A percentile compares a stretch with the other conserved stretches of the same genome.
Conservation (phyloP, 495 filamentous ascomycete genomes). For the Chlorociboria aeruginascens region DNA sequence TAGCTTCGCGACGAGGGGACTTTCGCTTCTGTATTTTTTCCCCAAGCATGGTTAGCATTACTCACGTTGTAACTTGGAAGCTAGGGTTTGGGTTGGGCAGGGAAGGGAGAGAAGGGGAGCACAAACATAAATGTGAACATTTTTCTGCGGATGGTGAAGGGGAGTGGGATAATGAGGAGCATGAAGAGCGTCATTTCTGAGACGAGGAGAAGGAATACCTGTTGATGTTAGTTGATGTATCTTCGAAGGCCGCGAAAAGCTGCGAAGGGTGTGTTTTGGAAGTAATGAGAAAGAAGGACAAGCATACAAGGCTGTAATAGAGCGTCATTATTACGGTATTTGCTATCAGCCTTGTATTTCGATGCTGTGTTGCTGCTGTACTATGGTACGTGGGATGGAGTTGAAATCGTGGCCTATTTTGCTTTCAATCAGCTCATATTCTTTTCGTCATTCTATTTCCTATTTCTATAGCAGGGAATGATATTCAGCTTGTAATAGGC, state of each 20-base stretch:
- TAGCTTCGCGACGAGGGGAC: slow-evolving; percentile 44
- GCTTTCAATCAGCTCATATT: too few species aligned
- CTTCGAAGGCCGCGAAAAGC: background rate
- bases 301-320: slow-evolving; percentile 91
- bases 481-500: too few species aligned
- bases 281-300: background rate
- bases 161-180: slow-evolving; percentile 82
- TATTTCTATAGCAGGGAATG: too few species aligned
- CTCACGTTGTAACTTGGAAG: too few species aligned
- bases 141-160: slow-evolving; percentile 74
- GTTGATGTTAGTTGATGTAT: slow-evolving; percentile 1
- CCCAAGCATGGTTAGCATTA: slow-evolving; percentile 1
- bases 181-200: slow-evolving; percentile 90
- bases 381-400: background rate
- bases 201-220: slow-evolving; percentile 92
- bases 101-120: background rate
- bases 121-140: slow-evolving; percentile 62
- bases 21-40: slow-evolving; percentile 55
- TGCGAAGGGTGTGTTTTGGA: background rate
- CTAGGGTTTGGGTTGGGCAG: background rate
- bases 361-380: background rate
- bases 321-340: slow-evolving; percentile 61
- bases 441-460: too few species aligned
- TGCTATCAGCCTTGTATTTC: too few species aligned
- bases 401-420: slow-evolving; percentile 4